Evolutionary conservation across 2,329 filamentous ascomycete species (phyloP).

Genomic region (Endoconidiophora laricicola): DNA sequence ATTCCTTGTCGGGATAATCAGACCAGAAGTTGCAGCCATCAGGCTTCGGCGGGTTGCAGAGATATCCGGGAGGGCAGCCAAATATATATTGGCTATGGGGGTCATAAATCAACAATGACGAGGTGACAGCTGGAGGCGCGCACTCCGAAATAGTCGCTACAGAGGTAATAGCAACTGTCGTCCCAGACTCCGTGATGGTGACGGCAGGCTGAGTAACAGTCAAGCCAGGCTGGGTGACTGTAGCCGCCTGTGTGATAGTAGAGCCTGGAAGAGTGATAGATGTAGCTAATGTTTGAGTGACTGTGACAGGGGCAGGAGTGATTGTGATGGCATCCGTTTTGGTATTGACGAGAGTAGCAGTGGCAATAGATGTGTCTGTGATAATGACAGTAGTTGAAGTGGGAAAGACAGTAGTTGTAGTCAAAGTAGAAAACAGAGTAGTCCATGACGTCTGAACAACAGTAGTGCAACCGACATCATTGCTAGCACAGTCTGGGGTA

Average conservation of each 20-base stretch:
- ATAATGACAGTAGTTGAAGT: constrained; percentile 11
- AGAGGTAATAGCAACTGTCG: constrained; percentile 18
- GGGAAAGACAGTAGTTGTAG: constrained; percentile 12
- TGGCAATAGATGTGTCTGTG: constrained; percentile 9
- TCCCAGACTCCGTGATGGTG: constrained; percentile 17
- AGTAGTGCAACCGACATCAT: constrained; percentile 6
- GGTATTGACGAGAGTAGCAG: constrained; percentile 1
- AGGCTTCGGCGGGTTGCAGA: constrained; percentile 37
- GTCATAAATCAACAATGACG: constrained; percentile 18
- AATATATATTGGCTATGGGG: constrained; percentile 29
- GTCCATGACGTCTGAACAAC: constrained; percentile 7
- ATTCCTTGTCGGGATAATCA: constrained; percentile 28
- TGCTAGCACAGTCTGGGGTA: constrained; percentile 1
- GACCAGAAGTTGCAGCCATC: constrained; percentile 33
- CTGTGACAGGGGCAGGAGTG: constrained; percentile 14
- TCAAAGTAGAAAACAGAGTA: constrained; percentile 16
- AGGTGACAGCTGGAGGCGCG: constrained; percentile 23
- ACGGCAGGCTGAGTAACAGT: constrained; percentile 19
- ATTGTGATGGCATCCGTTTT: constrained; percentile 18
- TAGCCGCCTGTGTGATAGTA: constrained; percentile 15
- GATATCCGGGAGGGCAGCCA: constrained; percentile 35
- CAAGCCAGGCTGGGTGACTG: constrained; percentile 19
- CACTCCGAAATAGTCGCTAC: constrained; percentile 17
- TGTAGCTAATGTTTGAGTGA: constrained; percentile 6
- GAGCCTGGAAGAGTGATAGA: constrained; percentile 3